Evolutionary conservation across 129 eudicot species (phyloP).

Genomic region (Tagetes patula): DNA sequence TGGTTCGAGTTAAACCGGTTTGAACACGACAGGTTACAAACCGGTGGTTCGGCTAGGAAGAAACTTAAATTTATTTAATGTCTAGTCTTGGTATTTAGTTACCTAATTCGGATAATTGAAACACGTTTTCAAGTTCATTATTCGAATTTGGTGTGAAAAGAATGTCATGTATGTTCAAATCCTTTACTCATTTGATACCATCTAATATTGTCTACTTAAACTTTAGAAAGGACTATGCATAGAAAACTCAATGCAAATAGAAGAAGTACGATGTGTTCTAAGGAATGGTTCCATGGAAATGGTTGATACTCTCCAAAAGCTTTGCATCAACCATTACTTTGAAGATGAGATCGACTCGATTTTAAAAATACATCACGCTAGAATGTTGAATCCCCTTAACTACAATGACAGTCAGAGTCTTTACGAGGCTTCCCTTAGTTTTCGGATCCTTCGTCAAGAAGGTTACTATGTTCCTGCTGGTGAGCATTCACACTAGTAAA

Average conservation of each 20-base stretch:
- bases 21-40: no score
- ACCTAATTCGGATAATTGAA: no score
- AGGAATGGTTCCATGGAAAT: constrained; percentile 21
- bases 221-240: constrained; percentile 22
- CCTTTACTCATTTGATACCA: background rate
- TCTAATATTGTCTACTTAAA: background rate
- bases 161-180: background rate
- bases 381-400: background rate
- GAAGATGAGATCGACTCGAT: constrained; percentile 38
- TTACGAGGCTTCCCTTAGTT: constrained; percentile 38
- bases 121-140: no score
- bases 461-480: constrained; percentile 54
- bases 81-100: no score
- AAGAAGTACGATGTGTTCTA: constrained; percentile 25
- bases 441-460: constrained; percentile 60
- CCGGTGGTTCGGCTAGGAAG: no score
- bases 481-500: background rate
- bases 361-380: constrained; percentile 21
- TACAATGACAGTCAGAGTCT: constrained; percentile 24
- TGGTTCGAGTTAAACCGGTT: no score
- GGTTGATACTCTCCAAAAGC: constrained; percentile 46
- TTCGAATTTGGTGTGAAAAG: no score
- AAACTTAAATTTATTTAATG: no score
- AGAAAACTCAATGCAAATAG: background rate
- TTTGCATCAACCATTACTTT: constrained; percentile 45